Conservation (phyloP, 2,329 filamentous ascomycete species). For the Fusarium solani-melongenae region DNA sequence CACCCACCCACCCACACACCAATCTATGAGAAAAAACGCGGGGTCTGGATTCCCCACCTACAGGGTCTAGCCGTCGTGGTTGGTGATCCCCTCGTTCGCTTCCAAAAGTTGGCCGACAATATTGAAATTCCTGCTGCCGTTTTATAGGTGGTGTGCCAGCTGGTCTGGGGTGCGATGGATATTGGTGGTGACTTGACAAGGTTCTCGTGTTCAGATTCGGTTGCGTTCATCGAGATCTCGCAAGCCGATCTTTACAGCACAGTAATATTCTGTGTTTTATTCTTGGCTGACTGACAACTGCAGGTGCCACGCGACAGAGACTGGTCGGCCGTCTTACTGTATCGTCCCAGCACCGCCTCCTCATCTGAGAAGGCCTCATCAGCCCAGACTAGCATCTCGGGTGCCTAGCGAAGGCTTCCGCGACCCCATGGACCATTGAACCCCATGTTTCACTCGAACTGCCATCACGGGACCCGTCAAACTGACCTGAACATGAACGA, state of each 20-base stretch:
- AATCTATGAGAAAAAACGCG: conserved; percentile 35
- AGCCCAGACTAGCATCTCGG: conserved; percentile 16
- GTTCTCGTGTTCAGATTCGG: background rate
- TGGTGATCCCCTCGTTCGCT: conserved; percentile 17
- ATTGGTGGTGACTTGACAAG: background rate
- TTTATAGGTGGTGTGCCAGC: background rate
- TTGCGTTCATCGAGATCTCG: conserved; percentile 1
- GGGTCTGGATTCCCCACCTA: conserved; percentile 39
- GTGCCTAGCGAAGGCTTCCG: conserved; percentile 29
- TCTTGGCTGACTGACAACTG: conserved; percentile 2
- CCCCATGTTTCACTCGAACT: conserved; percentile 25
- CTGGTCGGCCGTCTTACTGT: conserved; percentile 25
- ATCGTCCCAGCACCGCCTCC: conserved; percentile 7
- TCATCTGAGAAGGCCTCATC: conserved; percentile 13
- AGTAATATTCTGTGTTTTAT: background rate
- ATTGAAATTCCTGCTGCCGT: conserved; percentile 2
- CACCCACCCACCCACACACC: background rate
- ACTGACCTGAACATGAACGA: conserved; percentile 15
- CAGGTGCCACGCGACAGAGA: conserved; percentile 17
- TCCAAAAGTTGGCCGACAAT: conserved; percentile 7
- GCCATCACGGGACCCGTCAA: conserved; percentile 29
- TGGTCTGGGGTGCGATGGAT: background rate
- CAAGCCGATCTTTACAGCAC: background rate
- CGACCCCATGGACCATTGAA: conserved; percentile 5
- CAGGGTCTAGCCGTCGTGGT: conserved; percentile 35